These are phyloP conservation scores for Thalassiosira exigua DNA, from an alignment of 352 stramenopile genomes.

Conservation along the genomic window DNA sequence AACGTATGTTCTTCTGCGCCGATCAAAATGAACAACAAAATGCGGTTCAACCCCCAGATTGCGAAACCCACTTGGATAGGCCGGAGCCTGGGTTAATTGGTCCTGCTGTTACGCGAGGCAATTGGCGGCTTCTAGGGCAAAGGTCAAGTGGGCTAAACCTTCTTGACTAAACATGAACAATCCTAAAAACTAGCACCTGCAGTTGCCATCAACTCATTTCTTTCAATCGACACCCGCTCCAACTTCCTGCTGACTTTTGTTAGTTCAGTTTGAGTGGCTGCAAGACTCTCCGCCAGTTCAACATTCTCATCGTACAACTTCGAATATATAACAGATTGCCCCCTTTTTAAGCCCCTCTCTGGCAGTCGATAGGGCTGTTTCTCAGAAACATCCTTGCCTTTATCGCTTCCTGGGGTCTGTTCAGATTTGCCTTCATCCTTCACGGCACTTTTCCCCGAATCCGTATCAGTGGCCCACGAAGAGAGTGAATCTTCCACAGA, in stretches of 20 bases:
- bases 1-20: conserved; percentile 62
- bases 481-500: background rate
- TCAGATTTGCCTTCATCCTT: too few species aligned
- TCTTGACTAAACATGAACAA: too few species aligned
- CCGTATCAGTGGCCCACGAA: background rate
- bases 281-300: conserved; percentile 26
- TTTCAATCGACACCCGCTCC: conserved; percentile 19
- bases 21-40: conserved; percentile 63
- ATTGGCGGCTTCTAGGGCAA: too few species aligned
- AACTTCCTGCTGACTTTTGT: conserved; percentile 24
- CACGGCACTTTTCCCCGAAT: too few species aligned
- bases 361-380: too few species aligned
- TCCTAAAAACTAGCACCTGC: background rate
- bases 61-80: too few species aligned
- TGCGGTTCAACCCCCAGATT: too few species aligned
- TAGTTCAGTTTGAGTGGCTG: conserved; percentile 20
- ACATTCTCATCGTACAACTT: conserved; percentile 34
- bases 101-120: too few species aligned
- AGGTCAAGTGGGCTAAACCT: too few species aligned
- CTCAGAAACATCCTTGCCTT: background rate
- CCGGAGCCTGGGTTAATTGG: too few species aligned
- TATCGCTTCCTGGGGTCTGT: background rate
- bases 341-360: background rate
- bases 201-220: background rate
- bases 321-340: conserved; percentile 7